Base-by-base conservation (phyloP, 2,329 filamentous ascomycete species). In the Atkinsonella texensis region DNA sequence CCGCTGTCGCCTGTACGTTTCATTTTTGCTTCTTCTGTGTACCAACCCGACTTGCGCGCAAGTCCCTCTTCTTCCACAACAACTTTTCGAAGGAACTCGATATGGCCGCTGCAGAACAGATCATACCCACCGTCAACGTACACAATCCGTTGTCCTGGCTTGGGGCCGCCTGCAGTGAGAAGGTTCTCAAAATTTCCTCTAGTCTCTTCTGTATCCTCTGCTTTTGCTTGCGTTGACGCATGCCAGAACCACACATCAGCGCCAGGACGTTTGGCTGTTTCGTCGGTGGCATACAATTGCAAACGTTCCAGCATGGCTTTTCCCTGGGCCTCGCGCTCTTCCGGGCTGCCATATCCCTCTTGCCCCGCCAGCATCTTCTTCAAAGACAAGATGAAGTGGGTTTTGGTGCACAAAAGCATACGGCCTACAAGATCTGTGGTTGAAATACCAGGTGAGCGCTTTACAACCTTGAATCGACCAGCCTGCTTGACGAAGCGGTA, bases 101-200 rank as follows among this genome's bases (percentile, higher is more conserved):
- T 97, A 65, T 98, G 93, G 0, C 93, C 93, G 47, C 89, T 95
- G 0, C 88, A 95, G 70, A 98, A 98, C 20, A 98, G 77, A 64
- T 98, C 93, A 67, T 94, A 98, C 1, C 91, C 93, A 46, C 93
- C 93, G 59, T 98, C 93, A 8, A 97, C 91, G 65, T 98, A 98
- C 44, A 96, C 83, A 33, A 98, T 77, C 10, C 86, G 77, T 70
- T 97, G 93, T 1, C 87, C 91, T 0, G 81, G 81, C 60, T 76
- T 79, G 0, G 87, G 85, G 0, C 76, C 76, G n/a, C 77, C 77
- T 3, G 89, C 93, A 31, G 77, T 69, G 1, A 95, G 83, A 15
- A 95, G 69, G 50, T 77, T 74, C 44, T 74, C 73, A 63, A 89
- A 93, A 1, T 71, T 69, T 3, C 85, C 85, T 54, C 75, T 74